phyloP scores from a whole-genome alignment of 2,329 filamentous ascomycete species.

The Pyrenophora graminea region DNA sequence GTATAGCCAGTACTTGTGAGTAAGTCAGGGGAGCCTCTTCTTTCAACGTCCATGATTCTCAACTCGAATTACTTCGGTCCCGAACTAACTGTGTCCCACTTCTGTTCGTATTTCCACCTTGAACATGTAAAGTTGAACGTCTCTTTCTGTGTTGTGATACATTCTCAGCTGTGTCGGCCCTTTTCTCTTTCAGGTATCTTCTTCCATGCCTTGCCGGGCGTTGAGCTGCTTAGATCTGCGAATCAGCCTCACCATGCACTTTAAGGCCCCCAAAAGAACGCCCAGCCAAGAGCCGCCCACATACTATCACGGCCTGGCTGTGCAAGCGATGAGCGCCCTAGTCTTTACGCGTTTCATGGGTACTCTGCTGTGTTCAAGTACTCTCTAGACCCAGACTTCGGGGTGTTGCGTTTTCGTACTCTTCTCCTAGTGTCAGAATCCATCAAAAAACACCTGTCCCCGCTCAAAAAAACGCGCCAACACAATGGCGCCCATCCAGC shows the following conservation, averaged over 20 bases:
- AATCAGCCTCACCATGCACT: constrained; percentile 1
- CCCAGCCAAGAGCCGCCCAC: neutral
- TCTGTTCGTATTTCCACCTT: too few relatives aligned
- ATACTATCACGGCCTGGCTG: neutral
- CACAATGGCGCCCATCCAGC: constrained; percentile 15
- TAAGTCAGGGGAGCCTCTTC: too few relatives aligned
- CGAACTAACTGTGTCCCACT: too few relatives aligned
- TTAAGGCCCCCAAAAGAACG: constrained; percentile 11
- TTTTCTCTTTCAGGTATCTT: neutral
- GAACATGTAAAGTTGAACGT: too few relatives aligned
- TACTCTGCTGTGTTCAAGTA: neutral
- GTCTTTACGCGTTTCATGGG: neutral
- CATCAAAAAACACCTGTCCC: neutral
- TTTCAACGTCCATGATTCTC: too few relatives aligned
- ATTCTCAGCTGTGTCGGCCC: too few relatives aligned
- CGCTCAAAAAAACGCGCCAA: neutral
- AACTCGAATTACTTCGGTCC: too few relatives aligned
- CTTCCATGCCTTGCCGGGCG: neutral
- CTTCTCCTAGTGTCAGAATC: too few relatives aligned
- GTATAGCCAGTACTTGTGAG: too few relatives aligned
- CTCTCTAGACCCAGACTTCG: neutral
- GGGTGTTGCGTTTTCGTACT: neutral
- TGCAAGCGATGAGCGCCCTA: neutral
- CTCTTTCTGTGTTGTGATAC: too few relatives aligned
- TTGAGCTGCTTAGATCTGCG: neutral